Base-by-base conservation (phyloP, 768 basidiomycete genomes). In the Amanita jacksonii region DNA sequence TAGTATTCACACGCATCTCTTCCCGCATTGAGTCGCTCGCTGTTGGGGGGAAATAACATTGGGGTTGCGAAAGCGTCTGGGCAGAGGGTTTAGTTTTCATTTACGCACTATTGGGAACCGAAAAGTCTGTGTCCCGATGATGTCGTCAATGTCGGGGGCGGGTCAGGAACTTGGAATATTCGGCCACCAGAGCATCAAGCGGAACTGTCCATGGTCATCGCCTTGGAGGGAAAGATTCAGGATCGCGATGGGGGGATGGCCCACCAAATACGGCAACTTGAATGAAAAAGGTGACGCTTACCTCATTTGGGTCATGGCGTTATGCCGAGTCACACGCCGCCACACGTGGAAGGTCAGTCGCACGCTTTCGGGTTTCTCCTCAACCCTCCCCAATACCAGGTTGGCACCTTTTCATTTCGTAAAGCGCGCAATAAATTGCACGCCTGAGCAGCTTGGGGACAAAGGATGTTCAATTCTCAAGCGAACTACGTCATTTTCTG, bases 291-390 rank as follows among this genome's bases (percentile, higher is more conserved):
- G 22, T 9, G 20, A 28, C 38, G 25, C 9, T 9, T 13, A 1
- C 37, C 37, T 5, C n/a, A 38, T 38, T 24, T 12, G 40, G 39
- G 30, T 20, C 18, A 32, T 20, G 40, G 40, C 39, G 39, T 20
- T 30, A 20, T 41, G 38, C 22, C 22, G 38, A 16, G 40, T 41
- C 40, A 41, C 40, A 41, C 40, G 40, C 1, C n/a, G n/a, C 30
- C 28, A 33, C 41, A 31, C 31, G 12, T n/a, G 27, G 27, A 28
- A 28, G 27, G 6, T 28, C 12, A 6, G 27, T 28, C 27, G 12
- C 27, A 28, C 27, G 27, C 27, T 12, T 28, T 28, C 27, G 27
- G 27, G 12, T 12, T 12, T 28, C 27, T 28, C 27, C 7, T 6
- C 12, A 12, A n/a, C n/a, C n/a, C n/a, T n/a, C n/a, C n/a, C n/a